Evolutionary conservation across 1,284 basidiomycete species (phyloP).

Genomic region (Heterobasidion annosum): DNA sequence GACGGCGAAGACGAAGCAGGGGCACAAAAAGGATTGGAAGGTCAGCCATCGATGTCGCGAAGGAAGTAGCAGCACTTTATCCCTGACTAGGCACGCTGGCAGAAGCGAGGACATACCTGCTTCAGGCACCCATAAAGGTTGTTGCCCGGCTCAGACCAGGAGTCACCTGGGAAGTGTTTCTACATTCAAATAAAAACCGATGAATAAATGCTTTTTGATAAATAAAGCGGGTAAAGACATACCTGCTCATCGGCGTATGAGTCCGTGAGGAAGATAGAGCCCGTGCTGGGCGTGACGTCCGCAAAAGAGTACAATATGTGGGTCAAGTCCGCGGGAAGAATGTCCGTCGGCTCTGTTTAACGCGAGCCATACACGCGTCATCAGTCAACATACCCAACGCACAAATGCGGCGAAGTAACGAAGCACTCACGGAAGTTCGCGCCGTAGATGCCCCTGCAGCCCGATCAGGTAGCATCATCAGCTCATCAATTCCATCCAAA

Average conservation of each 20-base stretch:
- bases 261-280: constrained; percentile 67
- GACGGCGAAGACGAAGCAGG: no score
- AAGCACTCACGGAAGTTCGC: constrained; percentile 60
- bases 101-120: constrained; percentile 38
- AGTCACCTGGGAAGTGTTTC: constrained; percentile 61
- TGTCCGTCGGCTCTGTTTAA: constrained; percentile 44
- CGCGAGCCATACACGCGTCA: background rate
- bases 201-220: background rate
- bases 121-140: constrained; percentile 87
- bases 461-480: constrained; percentile 2
- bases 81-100: no score
- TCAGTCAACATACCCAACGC: background rate
- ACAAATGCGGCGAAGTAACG: constrained; percentile 1
- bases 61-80: no score
- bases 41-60: no score
- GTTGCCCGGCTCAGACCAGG: constrained; percentile 55
- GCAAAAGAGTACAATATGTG: constrained; percentile 87
- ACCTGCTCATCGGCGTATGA: constrained; percentile 79
- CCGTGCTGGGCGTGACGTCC: constrained; percentile 63
- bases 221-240: constrained; percentile 9
- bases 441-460: constrained; percentile 68
- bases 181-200: constrained; percentile 15
- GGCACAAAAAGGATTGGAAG: no score
- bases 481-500: background rate
- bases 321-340: constrained; percentile 47